These are phyloP conservation scores for Wallacemonas sp. DNA, from an alignment of 208 protist species.

Conservation along the genomic window DNA sequence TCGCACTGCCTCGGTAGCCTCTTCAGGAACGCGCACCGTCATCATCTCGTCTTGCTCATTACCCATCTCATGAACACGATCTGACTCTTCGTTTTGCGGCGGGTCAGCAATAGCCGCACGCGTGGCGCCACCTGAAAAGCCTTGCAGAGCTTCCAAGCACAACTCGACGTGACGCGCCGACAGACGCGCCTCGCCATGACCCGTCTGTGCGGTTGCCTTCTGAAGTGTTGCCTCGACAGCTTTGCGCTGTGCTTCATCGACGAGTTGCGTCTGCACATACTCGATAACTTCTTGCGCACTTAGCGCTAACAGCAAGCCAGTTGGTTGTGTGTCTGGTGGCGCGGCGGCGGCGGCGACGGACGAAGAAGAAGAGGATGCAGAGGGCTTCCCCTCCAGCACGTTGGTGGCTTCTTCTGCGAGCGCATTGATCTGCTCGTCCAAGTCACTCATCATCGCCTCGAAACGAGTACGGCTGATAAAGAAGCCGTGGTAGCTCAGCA, in stretches of 20 bases:
- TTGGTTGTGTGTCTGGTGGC: neutral
- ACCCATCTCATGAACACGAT: neutral
- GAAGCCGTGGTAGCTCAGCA: conserved; percentile 77
- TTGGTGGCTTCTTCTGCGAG: conserved; percentile 19
- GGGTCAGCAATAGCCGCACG: no score
- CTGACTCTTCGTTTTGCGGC: no score
- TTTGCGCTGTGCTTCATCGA: neutral
- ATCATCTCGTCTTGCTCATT: neutral
- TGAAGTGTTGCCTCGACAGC: neutral
- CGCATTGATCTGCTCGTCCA: conserved; percentile 45
- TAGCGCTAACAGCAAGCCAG: neutral
- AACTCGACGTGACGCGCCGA: neutral
- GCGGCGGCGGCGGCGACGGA: no score
- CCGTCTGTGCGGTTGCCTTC: neutral
- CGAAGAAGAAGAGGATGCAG: neutral
- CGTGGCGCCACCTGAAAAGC: neutral
- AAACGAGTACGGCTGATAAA: conserved; percentile 43
- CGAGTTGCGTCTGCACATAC: conserved; percentile 8
- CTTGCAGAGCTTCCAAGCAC: neutral
- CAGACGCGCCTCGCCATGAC: neutral
- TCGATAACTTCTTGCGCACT: conserved; percentile 10
- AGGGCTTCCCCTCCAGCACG: neutral
- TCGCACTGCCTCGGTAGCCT: conserved; percentile 3
- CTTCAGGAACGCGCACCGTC: neutral
- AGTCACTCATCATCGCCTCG: conserved; percentile 34